Evolutionary conservation across 129 eudicot species (phyloP), one percentile per base, ranked within the genome.

Genomic region (Chrysanthemum makinoi): DNA sequence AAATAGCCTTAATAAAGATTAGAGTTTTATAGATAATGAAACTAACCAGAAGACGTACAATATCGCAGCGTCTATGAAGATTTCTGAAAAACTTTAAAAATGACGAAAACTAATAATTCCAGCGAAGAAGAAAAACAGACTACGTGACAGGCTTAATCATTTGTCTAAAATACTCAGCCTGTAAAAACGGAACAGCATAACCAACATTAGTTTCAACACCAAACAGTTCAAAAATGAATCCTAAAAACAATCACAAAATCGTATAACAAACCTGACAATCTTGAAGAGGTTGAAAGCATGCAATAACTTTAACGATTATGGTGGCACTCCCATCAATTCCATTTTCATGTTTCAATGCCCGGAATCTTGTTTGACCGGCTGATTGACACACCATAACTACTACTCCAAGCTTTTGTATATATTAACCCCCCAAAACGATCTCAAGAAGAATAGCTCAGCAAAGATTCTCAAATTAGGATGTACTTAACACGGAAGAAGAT

Each of bases 321-420:
- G 98, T 85, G 86, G 96, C 80, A 80, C 72, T 73, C 79, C 98
- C 98, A 72, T 84, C 90, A 79, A 83, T 87, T 79, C 98, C 98
- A 86, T 76, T 86, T 69, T 85, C 91, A 73, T 94, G 97, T 84
- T 90, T 94, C 82, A 87, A 82, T 46, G 97, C 90, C 81, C 96
- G 96, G 75, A 94, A 94, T 89, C 84, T 87, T 72, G 98, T 94
- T 80, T 89, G 90, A 39, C 95, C 79, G 24, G 98, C 98, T 74
- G 97, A 93, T 89, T 94, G 97, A 83, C 97, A 78, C 84, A 94
- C 98, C 97, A 94, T 94, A 84, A 94, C 98, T 94, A 85, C 96
- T 82, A 62, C 72, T 72, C 87, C 82, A 79, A 69, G 67, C 83
- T 79, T 35, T 35, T 35, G 44, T 35, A 35, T 53, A 72, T 53